Evolutionary conservation across 1,139 yeast species (phyloP), one percentile per base, ranked within the genome.

Genomic region (Protomyces arabidopsidicola): DNA sequence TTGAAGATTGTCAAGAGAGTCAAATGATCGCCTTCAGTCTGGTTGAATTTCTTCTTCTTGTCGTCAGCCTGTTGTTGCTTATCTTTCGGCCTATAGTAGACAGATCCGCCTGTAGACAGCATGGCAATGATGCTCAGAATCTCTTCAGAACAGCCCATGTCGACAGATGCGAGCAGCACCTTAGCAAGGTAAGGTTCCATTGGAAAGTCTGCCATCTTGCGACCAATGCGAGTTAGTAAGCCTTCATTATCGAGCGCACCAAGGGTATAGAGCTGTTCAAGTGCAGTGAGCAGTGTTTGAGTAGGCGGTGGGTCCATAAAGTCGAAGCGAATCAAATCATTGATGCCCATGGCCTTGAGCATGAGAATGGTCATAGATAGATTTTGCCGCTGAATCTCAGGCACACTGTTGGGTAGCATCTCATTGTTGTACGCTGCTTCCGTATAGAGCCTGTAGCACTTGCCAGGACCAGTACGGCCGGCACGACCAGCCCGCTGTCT

Each of bases 401-500:
- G 98, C 0, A 87, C 83, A 1, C 97, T 90, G 72, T 86, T 87
- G 3, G 80, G 77, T 12, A 89, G 89, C 63, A 91, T 75, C 70
- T 90, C 97, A 70, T 89, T 82, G 68, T 82, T 79, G 71, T 84
- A 93, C 0, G 96, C 86, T 85, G 93, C 85, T 72, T 89, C 90
- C 0, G 98, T 91, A 72, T 82, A 93, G 27, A 95, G 76, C 57
- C 98, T 76, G 72, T 86, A 95, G 73, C 98, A 93, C 73, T 90
- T 90, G 0, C 98, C 98, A 0, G 98, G 96, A 0, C 96, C 96
- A 4, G 90, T 88, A 77, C 98, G 85, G 6, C 98, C 98, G 0
- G 98, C 98, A 76, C 98, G 83, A 65, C 98, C 98, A 0, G 97
- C 95, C 67, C 99, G 78, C 76, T 93, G 99, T 69, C 90, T 91